These are phyloP conservation scores for Trichophyton benhamiae DNA, from an alignment of 2,329 filamentous ascomycete species.

Conservation along the genomic window DNA sequence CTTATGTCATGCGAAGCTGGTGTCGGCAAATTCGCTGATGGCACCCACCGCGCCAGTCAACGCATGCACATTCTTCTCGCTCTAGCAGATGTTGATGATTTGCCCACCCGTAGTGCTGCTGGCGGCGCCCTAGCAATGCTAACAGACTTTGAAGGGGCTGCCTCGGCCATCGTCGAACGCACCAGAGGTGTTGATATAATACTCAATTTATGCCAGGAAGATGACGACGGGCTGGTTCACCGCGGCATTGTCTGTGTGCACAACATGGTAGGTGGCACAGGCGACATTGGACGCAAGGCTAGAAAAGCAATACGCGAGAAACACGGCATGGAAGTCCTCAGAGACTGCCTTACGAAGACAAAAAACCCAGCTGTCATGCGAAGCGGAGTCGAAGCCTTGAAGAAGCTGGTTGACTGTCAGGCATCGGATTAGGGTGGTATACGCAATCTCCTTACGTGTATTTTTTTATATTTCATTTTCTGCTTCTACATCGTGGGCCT, in stretches of 20 bases:
- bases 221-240: conserved; percentile 41
- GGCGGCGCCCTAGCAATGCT: conserved; percentile 80
- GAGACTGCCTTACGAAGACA: conserved; percentile 55
- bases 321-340: conserved; percentile 56
- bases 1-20: conserved; percentile 42
- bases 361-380: conserved; percentile 58
- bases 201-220: conserved; percentile 65
- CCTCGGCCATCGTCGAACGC: conserved; percentile 56
- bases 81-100: conserved; percentile 73
- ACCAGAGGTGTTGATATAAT: conserved; percentile 64
- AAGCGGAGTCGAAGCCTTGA: conserved; percentile 59
- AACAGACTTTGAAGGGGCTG: conserved; percentile 63
- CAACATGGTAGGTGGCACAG: conserved; percentile 59
- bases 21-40: conserved; percentile 38
- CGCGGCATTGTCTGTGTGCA: conserved; percentile 63
- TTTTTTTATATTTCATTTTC: not conserved
- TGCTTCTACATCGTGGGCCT: not conserved
- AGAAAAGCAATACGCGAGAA: conserved; percentile 48
- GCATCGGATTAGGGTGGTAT: not conserved
- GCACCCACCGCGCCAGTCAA: conserved; percentile 53
- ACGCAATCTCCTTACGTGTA: not conserved
- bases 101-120: conserved; percentile 66
- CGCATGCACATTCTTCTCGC: conserved; percentile 76
- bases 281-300: conserved; percentile 50
- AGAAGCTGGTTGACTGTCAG: conserved; percentile 41